Evolutionary conservation across 768 basidiomycete genomes (phyloP).

Genomic region (Cytidiella melzeri): DNA sequence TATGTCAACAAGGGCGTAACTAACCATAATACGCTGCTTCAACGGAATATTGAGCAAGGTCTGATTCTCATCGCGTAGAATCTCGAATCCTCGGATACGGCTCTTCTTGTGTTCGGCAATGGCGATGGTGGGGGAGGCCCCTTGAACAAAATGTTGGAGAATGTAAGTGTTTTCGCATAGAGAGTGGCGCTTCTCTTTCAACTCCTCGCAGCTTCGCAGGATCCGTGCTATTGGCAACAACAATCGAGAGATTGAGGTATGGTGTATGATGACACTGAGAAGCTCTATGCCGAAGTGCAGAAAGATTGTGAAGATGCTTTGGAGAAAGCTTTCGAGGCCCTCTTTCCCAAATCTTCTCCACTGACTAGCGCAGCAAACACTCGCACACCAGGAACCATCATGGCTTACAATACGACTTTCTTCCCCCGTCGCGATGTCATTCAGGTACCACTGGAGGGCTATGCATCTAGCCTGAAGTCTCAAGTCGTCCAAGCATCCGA

Average conservation of each 20-base stretch:
- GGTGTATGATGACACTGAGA: constrained; percentile 95
- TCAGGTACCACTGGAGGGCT: constrained; percentile 49
- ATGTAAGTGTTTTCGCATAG: constrained; percentile 38
- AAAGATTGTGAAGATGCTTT: constrained; percentile 60
- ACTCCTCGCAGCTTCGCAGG: constrained; percentile 64
- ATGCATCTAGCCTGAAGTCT: constrained; percentile 37
- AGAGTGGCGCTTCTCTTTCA: background rate
- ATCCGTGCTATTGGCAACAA: constrained; percentile 77
- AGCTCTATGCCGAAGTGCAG: constrained; percentile 74
- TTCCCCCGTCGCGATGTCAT: constrained; percentile 78
- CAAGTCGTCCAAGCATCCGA: constrained; percentile 59
- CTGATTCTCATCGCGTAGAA: too few species aligned
- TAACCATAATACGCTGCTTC: constrained; percentile 82
- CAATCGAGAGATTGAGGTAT: constrained; percentile 89
- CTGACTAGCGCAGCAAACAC: constrained; percentile 26
- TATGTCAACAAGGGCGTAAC: constrained; percentile 82
- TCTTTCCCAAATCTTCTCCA: constrained; percentile 49
- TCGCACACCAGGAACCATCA: constrained; percentile 36
- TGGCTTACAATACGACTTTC: constrained; percentile 80
- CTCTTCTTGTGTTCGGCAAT: constrained; percentile 91
- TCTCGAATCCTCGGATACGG: constrained; percentile 69
- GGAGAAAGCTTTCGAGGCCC: constrained; percentile 66
- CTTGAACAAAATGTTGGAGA: constrained; percentile 89
- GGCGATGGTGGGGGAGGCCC: constrained; percentile 95
- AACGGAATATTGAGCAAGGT: too few species aligned